phyloP scores from a whole-genome alignment of 192 early-diverging fungal species.

The Backusella luteola region DNA sequence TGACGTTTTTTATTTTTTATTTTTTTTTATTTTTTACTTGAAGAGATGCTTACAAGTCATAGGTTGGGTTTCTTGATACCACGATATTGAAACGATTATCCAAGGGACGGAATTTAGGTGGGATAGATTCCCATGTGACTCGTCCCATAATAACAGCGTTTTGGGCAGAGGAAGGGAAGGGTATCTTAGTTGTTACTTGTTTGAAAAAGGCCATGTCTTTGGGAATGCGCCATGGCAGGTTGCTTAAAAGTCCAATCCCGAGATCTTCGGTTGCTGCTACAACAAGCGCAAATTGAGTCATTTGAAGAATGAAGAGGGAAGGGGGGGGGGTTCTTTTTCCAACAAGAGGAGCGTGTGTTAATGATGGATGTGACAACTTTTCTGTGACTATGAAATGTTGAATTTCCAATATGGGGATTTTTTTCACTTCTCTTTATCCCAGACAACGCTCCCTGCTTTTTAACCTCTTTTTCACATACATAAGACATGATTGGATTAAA shows the following conservation, averaged over 20 bases:
- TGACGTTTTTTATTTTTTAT: too few species aligned
- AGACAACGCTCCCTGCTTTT: background rate
- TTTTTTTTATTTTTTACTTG: too few species aligned
- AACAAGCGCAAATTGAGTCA: constrained; percentile 57
- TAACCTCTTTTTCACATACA: background rate
- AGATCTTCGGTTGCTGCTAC: constrained; percentile 72
- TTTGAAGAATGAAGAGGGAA: background rate
- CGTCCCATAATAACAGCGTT: constrained; percentile 96
- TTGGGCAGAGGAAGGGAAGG: background rate
- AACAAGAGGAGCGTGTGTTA: background rate
- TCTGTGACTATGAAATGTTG: background rate
- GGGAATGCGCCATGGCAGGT: constrained; percentile 84
- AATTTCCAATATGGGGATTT: background rate
- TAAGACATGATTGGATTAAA: constrained; percentile 77
- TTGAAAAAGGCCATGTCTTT: constrained; percentile 87
- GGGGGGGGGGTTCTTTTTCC: background rate
- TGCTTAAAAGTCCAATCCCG: constrained; percentile 75
- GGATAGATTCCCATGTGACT: constrained; percentile 92
- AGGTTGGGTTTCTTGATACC: constrained; percentile 61
- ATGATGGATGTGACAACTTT: background rate
- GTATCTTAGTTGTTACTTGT: constrained; percentile 54
- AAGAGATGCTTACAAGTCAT: constrained; percentile 31
- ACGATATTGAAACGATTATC: constrained; percentile 80
- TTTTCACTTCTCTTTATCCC: background rate
- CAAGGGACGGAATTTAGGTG: constrained; percentile 79